These are phyloP conservation scores for Pseudogymnoascus sp. DNA, from an alignment of 2,329 filamentous ascomycete species.

Conservation along the genomic window DNA sequence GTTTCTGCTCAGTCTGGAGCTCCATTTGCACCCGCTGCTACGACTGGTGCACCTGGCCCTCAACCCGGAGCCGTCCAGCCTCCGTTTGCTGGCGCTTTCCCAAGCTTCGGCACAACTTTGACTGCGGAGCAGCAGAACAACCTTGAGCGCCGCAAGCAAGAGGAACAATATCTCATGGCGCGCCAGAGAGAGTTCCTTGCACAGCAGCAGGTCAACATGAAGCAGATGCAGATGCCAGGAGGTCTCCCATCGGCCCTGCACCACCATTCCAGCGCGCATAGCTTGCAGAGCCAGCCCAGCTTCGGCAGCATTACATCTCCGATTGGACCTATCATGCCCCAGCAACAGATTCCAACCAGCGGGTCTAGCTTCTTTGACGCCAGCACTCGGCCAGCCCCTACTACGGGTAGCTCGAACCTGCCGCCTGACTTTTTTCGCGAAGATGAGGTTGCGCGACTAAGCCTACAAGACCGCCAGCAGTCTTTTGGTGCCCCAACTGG, in stretches of 20 bases:
- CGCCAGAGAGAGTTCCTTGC: conserved; percentile 89
- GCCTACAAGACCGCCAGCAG: conserved; percentile 33
- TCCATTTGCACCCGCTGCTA: conserved; percentile 29
- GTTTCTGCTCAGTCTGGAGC: conserved; percentile 41
- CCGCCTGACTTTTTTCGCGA: conserved; percentile 52
- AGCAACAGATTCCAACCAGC: conserved; percentile 45
- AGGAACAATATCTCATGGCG: conserved; percentile 95
- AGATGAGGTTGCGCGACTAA: conserved; percentile 67
- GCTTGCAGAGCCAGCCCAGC: conserved; percentile 92
- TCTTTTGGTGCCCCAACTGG: conserved; percentile 18
- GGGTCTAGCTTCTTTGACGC: conserved; percentile 64
- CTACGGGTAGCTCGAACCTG: conserved; percentile 36
- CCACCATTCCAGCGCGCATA: conserved; percentile 91
- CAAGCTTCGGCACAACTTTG: conserved; percentile 90
- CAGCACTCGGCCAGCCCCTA: conserved; percentile 33
- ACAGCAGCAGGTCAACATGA: conserved; percentile 72
- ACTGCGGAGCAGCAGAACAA: conserved; percentile 98
- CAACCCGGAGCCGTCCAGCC: conserved; percentile 65
- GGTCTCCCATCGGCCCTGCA: conserved; percentile 54
- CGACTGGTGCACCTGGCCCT: conserved; percentile 31
- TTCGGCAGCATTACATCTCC: conserved; percentile 93
- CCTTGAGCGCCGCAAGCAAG: conserved; percentile 89
- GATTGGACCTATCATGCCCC: conserved; percentile 49
- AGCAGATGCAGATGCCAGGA: conserved; percentile 60
- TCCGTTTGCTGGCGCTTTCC: conserved; percentile 87